These are phyloP conservation scores for Dactylellina parvicollis DNA, from an alignment of 2,329 filamentous ascomycete genomes.

Conservation along the genomic window DNA sequence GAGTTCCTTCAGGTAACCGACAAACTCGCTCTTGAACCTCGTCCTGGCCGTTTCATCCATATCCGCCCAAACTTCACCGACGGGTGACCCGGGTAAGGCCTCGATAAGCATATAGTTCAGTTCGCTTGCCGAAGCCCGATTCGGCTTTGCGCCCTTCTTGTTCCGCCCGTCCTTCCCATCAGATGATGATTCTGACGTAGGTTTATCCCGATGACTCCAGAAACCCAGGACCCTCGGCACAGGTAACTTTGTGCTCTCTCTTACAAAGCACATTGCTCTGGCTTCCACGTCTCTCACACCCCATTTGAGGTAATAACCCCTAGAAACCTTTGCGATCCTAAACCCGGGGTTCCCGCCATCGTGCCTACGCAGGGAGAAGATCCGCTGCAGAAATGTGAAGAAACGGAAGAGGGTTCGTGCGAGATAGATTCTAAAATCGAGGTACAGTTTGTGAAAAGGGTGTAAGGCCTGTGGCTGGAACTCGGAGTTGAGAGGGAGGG, in stretches of 20 bases:
- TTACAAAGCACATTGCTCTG: conserved; percentile 40
- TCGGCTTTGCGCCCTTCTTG: background rate
- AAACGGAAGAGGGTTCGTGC: conserved; percentile 28
- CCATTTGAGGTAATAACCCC: conserved; percentile 47
- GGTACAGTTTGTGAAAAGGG: conserved; percentile 39
- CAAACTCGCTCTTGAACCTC: conserved; percentile 32
- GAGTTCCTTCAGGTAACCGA: conserved; percentile 40
- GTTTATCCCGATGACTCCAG: conserved; percentile 30
- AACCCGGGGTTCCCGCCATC: conserved; percentile 38
- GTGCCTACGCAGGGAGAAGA: conserved; percentile 21
- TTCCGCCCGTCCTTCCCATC: background rate
- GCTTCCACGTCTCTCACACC: conserved; percentile 47
- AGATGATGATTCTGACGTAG: background rate
- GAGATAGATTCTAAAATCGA: conserved; percentile 43
- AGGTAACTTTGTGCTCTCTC: conserved; percentile 33
- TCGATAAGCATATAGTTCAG: conserved; percentile 53
- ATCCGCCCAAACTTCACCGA: conserved; percentile 39
- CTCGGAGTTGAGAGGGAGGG: conserved; percentile 15
- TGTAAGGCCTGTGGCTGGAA: conserved; percentile 30
- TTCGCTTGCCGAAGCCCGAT: background rate
- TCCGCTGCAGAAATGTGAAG: conserved; percentile 27
- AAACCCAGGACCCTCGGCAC: conserved; percentile 45
- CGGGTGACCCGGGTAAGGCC: conserved; percentile 37
- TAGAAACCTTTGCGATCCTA: conserved; percentile 33
- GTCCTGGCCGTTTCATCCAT: conserved; percentile 31